Evolutionary conservation across 2,329 filamentous ascomycete genomes (phyloP), one percentile per base, ranked within the genome.

Genomic region (Exophiala dermatitidis): DNA sequence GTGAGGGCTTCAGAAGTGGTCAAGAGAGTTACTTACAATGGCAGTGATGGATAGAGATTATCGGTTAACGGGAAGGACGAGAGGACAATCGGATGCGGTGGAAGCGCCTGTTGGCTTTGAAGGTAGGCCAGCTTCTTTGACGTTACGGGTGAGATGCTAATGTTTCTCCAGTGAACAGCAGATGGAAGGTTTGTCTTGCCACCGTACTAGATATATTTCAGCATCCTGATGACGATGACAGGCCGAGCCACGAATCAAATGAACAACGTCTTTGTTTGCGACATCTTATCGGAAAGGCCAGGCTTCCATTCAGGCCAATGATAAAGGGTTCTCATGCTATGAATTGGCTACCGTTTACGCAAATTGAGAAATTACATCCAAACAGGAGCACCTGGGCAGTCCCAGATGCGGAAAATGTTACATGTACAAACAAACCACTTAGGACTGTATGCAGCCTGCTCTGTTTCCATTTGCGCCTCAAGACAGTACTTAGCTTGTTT

Each of bases 31-130:
- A 33, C 58, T 59, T 34, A 57, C n/a, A 19, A 31, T 56, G 43
- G 45, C 67, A 85, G 82, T 85, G 82, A 82, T 84, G 80, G 79
- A 84, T 63, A 75, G 82, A 68, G 82, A 85, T 67, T 70, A 76
- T 64, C 72, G 82, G 59, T 72, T 85, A 63, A 85, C 82, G 38
- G 82, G 82, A 50, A 77, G 74, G 59, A 64, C 77, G 64, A 73
- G 82, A 70, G 81, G 80, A 56, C 82, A 85, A 66, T 79, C 79
- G 52, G 79, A 81, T 69, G 78, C 75, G 58, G 71, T 75, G 44
- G 69, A 71, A 54, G 82, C 82, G 31, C 81, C 81, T 30, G 69
- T 73, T 52, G 81, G 81, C 56, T 85, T 84, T 70, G 81, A 84
- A 69, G 58, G 61, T 63, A 38, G 10, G 61, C 45, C 4, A 12